Evolutionary conservation across 2,329 filamentous ascomycete species (phyloP).

Genomic region (Monilinia laxa): DNA sequence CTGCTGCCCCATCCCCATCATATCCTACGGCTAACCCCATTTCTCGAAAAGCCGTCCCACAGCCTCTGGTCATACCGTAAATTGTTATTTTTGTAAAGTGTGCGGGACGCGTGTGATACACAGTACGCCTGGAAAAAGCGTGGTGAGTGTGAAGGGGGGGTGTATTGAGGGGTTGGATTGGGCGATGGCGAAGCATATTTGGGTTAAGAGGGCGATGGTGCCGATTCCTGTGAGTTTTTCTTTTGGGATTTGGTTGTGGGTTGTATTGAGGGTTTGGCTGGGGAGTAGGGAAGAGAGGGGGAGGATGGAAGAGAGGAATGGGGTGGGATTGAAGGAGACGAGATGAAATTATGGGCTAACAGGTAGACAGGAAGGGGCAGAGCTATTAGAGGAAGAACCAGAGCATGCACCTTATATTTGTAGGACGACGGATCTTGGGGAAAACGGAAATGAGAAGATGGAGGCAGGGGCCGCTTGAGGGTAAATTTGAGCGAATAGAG

Average conservation of each 20-base stretch:
- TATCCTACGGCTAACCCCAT: too few relatives aligned
- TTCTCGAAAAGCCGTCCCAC: conserved; percentile 51
- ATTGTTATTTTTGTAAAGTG: conserved; percentile 65
- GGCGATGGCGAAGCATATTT: conserved; percentile 60
- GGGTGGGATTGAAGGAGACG: neutral
- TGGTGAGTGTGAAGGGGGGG: conserved; percentile 66
- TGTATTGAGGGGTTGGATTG: conserved; percentile 64
- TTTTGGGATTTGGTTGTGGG: neutral
- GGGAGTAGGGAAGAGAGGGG: too few relatives aligned
- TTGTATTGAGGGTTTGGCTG: too few relatives aligned
- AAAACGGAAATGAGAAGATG: neutral
- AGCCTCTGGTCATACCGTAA: conserved; percentile 54
- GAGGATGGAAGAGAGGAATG: neutral
- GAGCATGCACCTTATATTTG: conserved; percentile 21
- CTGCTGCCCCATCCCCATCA: too few relatives aligned
- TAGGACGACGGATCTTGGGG: conserved; percentile 8
- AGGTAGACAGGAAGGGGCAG: conserved; percentile 50
- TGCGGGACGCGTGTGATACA: conserved; percentile 68
- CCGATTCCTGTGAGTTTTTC: conserved; percentile 52
- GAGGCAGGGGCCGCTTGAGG: conserved; percentile 15
- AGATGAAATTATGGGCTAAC: neutral
- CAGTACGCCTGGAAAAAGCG: conserved; percentile 56
- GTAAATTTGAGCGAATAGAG: neutral
- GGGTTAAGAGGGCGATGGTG: conserved; percentile 48
- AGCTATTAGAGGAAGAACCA: conserved; percentile 56